Conservation (phyloP, 1,284 basidiomycete species). For the Chalciporus sp. region DNA sequence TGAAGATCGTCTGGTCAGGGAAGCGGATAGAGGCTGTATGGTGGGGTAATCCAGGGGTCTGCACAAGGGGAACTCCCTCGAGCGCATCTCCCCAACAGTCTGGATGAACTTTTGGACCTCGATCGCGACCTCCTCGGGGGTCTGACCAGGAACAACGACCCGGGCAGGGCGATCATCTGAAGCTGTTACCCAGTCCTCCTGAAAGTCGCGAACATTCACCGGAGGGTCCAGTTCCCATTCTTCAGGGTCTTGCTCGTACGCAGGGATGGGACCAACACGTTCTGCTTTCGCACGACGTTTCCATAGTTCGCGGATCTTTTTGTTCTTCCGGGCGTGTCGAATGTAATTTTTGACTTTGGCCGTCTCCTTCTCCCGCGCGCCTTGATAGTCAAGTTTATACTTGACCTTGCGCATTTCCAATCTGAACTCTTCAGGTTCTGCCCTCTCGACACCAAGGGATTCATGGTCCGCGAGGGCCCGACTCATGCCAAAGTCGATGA, state of each 20-base stretch:
- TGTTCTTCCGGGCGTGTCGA: slow-evolving; percentile 31
- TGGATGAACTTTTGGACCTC: slow-evolving; percentile 25
- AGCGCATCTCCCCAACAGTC: slow-evolving; percentile 22
- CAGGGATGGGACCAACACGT: slow-evolving; percentile 36
- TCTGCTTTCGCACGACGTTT: slow-evolving; percentile 34
- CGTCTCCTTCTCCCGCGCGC: slow-evolving; percentile 31
- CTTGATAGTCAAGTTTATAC: slow-evolving; percentile 47
- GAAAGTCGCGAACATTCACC: slow-evolving; percentile 33
- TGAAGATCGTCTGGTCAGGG: slow-evolving; percentile 5
- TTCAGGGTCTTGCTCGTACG: slow-evolving; percentile 36
- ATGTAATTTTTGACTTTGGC: slow-evolving; percentile 35
- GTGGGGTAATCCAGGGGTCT: background rate
- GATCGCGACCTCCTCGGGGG: slow-evolving; percentile 26
- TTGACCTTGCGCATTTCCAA: slow-evolving; percentile 58
- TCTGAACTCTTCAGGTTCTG: slow-evolving; percentile 44
- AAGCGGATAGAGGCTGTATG: background rate
- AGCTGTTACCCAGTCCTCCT: slow-evolving; percentile 37
- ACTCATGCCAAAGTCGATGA: slow-evolving; percentile 59
- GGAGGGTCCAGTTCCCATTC: slow-evolving; percentile 36
- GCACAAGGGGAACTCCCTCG: background rate
- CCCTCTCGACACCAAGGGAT: slow-evolving; percentile 39
- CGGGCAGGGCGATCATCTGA: slow-evolving; percentile 36
- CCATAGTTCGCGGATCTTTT: slow-evolving; percentile 31
- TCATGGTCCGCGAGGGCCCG: slow-evolving; percentile 41
- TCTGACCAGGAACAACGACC: slow-evolving; percentile 42